Conservation (phyloP, 1,284 basidiomycete genomes). For the Leccinum pachyderme region DNA sequence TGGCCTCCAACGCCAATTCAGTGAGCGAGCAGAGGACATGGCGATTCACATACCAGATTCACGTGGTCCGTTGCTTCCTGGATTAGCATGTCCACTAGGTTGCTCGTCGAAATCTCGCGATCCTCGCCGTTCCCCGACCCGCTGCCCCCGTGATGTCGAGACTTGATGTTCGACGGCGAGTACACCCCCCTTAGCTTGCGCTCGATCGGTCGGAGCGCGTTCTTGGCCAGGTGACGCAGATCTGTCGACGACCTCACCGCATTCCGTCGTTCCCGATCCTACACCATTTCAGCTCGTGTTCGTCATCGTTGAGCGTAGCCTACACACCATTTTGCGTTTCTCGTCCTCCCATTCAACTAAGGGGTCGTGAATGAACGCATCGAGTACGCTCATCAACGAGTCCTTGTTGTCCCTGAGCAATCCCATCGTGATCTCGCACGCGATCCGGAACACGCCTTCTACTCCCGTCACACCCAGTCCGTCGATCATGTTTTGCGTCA, state of each 20-base stretch:
- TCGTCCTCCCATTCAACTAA: conserved; percentile 94
- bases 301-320: background rate
- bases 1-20: conserved; percentile 43
- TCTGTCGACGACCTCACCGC: conserved; percentile 49
- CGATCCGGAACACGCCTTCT: conserved; percentile 92
- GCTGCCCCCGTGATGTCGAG: conserved; percentile 24
- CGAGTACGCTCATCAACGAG: conserved; percentile 93
- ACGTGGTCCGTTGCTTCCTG: conserved; percentile 75
- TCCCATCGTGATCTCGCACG: conserved; percentile 90
- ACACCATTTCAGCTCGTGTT: background rate
- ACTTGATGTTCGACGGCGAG: conserved; percentile 50
- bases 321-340: conserved; percentile 57
- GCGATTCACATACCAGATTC: conserved; percentile 61
- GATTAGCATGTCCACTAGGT: conserved; percentile 88
- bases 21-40: background rate
- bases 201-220: conserved; percentile 76
- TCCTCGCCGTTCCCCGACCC: conserved; percentile 32
- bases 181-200: conserved; percentile 82
- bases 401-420: conserved; percentile 91
- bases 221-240: conserved; percentile 65
- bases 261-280: conserved; percentile 42
- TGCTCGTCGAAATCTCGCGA: conserved; percentile 75
- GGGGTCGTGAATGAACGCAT: conserved; percentile 98
- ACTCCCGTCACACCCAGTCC: conserved; percentile 93
- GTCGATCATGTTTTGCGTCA: conserved; percentile 94